phyloP scores from a whole-genome alignment of 2,329 filamentous ascomycete species.

The Juglanconis oblonga region DNA sequence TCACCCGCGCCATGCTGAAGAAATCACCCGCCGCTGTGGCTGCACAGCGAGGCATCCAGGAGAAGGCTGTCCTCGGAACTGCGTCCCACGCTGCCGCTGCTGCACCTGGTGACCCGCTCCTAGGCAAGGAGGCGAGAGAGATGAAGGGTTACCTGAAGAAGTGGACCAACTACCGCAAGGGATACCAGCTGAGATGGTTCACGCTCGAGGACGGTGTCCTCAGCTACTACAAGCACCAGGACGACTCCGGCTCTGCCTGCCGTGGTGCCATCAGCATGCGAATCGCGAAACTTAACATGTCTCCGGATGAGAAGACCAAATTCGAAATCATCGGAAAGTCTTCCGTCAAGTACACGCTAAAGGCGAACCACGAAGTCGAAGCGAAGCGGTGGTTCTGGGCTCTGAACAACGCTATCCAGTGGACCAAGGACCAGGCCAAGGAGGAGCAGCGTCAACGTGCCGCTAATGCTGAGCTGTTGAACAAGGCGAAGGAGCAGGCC shows the following conservation, averaged over 20 bases:
- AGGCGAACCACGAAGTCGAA: constrained; percentile 96
- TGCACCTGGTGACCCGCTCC: constrained; percentile 57
- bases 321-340: constrained; percentile 98
- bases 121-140: constrained; percentile 83
- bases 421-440: constrained; percentile 93
- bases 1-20: constrained; percentile 83
- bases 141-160: constrained; percentile 99
- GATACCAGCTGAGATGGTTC: constrained; percentile 97
- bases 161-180: constrained; percentile 98
- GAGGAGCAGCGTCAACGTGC: constrained; percentile 79
- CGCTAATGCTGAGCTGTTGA: constrained; percentile 70
- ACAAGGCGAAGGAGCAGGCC: constrained; percentile 70
- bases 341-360: constrained; percentile 96
- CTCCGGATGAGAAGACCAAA: constrained; percentile 92
- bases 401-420: constrained; percentile 97
- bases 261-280: constrained; percentile 98
- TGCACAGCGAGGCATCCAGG: constrained; percentile 91
- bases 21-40: constrained; percentile 91
- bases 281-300: constrained; percentile 93
- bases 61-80: constrained; percentile 86
- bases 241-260: constrained; percentile 93
- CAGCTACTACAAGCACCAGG: constrained; percentile 99
- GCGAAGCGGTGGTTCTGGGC: constrained; percentile 99
- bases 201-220: constrained; percentile 95
- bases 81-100: constrained; percentile 54